Conservation (phyloP, 2,329 filamentous ascomycete species). For the Paradendryphiella salina region DNA sequence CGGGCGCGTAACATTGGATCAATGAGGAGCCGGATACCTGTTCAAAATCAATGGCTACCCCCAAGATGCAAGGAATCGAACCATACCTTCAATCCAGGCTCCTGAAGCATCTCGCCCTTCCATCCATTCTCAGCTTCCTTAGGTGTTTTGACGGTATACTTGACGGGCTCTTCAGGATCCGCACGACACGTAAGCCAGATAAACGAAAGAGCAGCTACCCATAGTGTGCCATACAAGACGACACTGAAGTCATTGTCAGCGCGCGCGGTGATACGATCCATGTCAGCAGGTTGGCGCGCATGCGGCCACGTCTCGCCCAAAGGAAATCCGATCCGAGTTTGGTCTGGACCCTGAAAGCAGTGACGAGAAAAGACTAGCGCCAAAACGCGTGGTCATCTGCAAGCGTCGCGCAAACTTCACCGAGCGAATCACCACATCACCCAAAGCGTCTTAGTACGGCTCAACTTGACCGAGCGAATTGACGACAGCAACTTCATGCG, state of each 20-base stretch:
- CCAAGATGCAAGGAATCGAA: background rate
- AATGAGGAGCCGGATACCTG: conserved; percentile 65
- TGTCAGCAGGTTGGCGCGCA: conserved; percentile 14
- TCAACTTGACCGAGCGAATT: conserved; percentile 8
- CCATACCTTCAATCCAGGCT: conserved; percentile 63
- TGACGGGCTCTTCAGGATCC: conserved; percentile 52
- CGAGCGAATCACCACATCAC: conserved; percentile 5
- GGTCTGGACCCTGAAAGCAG: conserved; percentile 11
- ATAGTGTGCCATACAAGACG: conserved; percentile 25
- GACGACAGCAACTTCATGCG: background rate
- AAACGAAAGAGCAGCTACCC: conserved; percentile 26
- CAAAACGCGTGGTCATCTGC: conserved; percentile 25
- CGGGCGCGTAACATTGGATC: conserved; percentile 86
- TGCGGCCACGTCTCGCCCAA: conserved; percentile 7
- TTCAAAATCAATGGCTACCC: conserved; percentile 6
- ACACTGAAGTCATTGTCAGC: conserved; percentile 30
- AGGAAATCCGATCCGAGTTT: conserved; percentile 2
- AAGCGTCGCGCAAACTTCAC: background rate
- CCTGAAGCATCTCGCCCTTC: conserved; percentile 61
- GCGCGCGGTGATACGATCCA: conserved; percentile 33
- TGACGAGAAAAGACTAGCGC: conserved; percentile 4
- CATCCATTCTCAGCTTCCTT: conserved; percentile 59
- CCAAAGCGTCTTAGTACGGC: background rate
- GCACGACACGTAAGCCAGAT: conserved; percentile 34
- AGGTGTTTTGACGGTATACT: conserved; percentile 66